A percentile compares a stretch with the other conserved stretches of the same genome.
phyloP scores from a whole-genome alignment of 2,329 filamentous ascomycete species.

The Cadophora malorum region DNA sequence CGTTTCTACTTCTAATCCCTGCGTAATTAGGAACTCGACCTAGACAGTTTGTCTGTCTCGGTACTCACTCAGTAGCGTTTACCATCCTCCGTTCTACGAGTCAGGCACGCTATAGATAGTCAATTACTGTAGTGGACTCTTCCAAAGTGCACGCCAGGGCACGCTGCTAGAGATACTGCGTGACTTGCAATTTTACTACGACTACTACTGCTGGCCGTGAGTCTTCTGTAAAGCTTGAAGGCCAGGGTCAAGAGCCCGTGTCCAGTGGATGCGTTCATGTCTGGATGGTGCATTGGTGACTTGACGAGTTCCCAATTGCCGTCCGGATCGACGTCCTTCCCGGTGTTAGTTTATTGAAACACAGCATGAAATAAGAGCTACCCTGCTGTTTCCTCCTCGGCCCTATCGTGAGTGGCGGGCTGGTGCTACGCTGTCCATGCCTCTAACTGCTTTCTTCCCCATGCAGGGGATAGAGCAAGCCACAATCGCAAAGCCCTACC shows the following conservation, averaged over 20 bases:
- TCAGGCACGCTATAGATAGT: not conserved
- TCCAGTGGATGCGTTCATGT: too few species aligned
- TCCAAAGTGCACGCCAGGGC: slow-evolving; percentile 1
- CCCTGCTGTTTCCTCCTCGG: not conserved
- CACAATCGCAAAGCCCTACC: slow-evolving; percentile 32
- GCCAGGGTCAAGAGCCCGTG: too few species aligned
- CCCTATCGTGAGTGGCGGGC: slow-evolving; percentile 1
- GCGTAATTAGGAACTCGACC: not conserved
- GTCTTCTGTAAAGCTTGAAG: too few species aligned
- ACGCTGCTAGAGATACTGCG: not conserved
- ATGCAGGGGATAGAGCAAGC: slow-evolving; percentile 18
- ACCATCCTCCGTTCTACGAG: not conserved
- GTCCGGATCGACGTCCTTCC: slow-evolving; percentile 30
- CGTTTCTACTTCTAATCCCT: too few species aligned
- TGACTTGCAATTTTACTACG: slow-evolving; percentile 2
- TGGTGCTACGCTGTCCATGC: not conserved
- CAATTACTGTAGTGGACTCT: not conserved
- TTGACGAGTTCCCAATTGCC: slow-evolving; percentile 21
- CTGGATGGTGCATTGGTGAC: not conserved
- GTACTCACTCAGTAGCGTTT: not conserved
- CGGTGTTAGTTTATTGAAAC: slow-evolving; percentile 20
- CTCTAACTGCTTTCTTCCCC: slow-evolving; percentile 3
- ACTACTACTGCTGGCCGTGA: too few species aligned
- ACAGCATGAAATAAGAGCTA: slow-evolving; percentile 8
- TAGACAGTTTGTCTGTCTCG: not conserved